These are phyloP conservation scores for Niebla homalea DNA, from an alignment of 495 filamentous ascomycete species.

Conservation along the genomic window DNA sequence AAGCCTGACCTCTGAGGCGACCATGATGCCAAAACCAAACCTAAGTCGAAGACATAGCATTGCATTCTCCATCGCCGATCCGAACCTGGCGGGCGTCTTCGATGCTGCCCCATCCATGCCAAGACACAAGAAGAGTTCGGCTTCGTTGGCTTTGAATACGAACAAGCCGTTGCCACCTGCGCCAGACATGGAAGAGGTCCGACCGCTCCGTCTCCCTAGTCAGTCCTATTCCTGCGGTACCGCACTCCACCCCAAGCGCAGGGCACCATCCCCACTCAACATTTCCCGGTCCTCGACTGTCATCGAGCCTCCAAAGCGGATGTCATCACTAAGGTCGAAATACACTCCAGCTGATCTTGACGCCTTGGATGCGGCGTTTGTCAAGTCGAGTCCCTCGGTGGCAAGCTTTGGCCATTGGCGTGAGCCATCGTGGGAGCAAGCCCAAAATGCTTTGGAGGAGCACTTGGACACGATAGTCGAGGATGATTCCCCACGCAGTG, in stretches of 20 bases:
- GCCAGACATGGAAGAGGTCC: conserved; percentile 21
- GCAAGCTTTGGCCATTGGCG: conserved; percentile 2
- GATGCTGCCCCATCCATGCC: conserved; percentile 18
- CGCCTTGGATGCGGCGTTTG: conserved; percentile 21
- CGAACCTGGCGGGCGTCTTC: conserved; percentile 30
- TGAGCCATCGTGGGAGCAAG: conserved; percentile 15
- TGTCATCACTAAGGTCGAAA: conserved; percentile 19
- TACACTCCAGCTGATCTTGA: conserved; percentile 23
- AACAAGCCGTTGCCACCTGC: conserved; percentile 39
- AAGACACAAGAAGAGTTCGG: conserved; percentile 10
- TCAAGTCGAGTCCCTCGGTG: conserved; percentile 15
- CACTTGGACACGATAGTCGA: conserved; percentile 20
- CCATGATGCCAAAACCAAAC: background rate
- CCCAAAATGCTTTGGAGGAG: conserved; percentile 19
- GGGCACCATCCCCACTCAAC: conserved; percentile 15
- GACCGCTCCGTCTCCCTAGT: conserved; percentile 21
- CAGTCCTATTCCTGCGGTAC: conserved; percentile 9
- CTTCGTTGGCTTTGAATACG: conserved; percentile 15
- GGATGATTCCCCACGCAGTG: conserved; percentile 10
- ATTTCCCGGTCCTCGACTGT: conserved; percentile 13
- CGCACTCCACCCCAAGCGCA: conserved; percentile 15
- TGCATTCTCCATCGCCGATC: conserved; percentile 28
- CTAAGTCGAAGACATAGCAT: conserved; percentile 10
- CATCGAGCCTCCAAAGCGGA: conserved; percentile 9
- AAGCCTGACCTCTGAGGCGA: conserved; percentile 15